Evolutionary conservation across 176 grass and related monocot species (phyloP), one percentile per base, ranked within the genome.

Genomic region (Oryza longistaminata): DNA sequence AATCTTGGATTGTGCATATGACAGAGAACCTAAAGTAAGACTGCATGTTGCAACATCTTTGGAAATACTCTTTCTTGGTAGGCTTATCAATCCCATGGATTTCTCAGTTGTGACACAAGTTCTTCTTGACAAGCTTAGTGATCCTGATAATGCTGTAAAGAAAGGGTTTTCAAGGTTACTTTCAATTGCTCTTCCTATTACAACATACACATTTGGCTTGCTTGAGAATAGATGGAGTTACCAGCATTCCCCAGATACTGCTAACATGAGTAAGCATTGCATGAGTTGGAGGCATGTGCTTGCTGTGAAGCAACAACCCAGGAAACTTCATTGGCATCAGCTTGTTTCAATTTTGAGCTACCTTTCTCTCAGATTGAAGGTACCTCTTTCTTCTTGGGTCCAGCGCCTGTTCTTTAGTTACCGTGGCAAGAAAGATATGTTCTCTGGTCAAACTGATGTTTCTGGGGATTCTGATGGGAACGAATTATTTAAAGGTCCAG

Each of bases 341-440:
- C 89, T 98, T 90, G 93, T 95, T 83, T 95, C 95, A 66, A 90
- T 98, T 86, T 90, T 89, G 85, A 95, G 93, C 87, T 98, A 95
- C 73, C 90, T 98, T 58, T 94, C 93, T 83, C 93, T 95, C 70
- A 95, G 93, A 81, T 92, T 86, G 89, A 98, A 98, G 73, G 70
- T 91, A 71, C 91, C 95, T 85, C 82, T 98, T 83, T 98, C 95
- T 65, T 95, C 91, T 88, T 95, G 95, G 95, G 82, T 98, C 46
- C 95, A 95, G 64, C 89, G 95, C 21, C 48, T 93, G 80, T 85
- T 90, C 49, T 98, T 95, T 84, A 93, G 89, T 90, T 95, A 90
- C 79, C 89, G 84, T 70, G 82, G 87, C 67, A 95, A 91, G 92
- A 95, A 87, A 70, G 91, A 93, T 92, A 75, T 68, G 29, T 79